Evolutionary conservation across 2,329 filamentous ascomycete genomes (phyloP).

Genomic region (Diplodia intermedia): DNA sequence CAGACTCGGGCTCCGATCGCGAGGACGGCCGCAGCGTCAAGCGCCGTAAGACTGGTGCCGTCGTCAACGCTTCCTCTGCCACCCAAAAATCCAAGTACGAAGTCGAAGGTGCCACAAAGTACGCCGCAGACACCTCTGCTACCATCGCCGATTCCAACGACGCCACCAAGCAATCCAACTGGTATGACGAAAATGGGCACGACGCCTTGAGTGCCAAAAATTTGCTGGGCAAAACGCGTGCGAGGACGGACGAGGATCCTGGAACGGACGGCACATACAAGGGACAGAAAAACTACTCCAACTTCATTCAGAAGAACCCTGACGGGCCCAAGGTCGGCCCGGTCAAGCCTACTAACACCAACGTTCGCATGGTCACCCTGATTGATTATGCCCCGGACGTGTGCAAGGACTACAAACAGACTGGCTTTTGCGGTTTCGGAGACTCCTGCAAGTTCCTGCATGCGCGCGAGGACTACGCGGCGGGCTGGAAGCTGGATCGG

Average conservation of each 20-base stretch:
- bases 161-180: conserved; percentile 87
- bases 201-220: conserved; percentile 61
- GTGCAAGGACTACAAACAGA: conserved; percentile 93
- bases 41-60: conserved; percentile 73
- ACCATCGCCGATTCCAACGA: conserved; percentile 76
- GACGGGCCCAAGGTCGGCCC: conserved; percentile 81
- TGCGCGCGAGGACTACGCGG: conserved; percentile 78
- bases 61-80: conserved; percentile 69
- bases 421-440: conserved; percentile 68
- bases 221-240: conserved; percentile 65
- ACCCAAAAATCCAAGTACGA: conserved; percentile 57
- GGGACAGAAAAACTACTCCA: conserved; percentile 66
- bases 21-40: conserved; percentile 84
- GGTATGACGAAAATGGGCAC: conserved; percentile 78
- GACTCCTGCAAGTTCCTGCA: conserved; percentile 86
- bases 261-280: conserved; percentile 72
- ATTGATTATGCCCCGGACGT: conserved; percentile 92
- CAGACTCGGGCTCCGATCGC: conserved; percentile 70
- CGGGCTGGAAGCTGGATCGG: conserved; percentile 92
- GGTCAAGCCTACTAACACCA: conserved; percentile 78
- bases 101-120: conserved; percentile 57
- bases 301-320: conserved; percentile 80
- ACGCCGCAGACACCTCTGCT: conserved; percentile 66
- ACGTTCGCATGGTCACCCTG: conserved; percentile 87
- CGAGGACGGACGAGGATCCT: conserved; percentile 12